Conservation (phyloP, 768 basidiomycete genomes). For the Leccinum subgranulosum region DNA sequence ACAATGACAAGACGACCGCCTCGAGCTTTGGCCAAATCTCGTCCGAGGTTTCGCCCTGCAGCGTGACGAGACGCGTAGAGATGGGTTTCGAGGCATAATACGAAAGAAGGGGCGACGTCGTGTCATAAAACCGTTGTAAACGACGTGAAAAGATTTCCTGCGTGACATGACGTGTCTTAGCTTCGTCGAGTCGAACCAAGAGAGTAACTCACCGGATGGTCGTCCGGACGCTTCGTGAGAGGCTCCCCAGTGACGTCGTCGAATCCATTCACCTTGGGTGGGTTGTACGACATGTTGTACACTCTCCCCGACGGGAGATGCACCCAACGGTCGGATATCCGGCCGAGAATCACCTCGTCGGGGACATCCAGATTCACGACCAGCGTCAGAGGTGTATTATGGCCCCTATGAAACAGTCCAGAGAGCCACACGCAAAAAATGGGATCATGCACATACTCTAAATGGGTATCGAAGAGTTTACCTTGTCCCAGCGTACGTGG, state of each 20-base stretch:
- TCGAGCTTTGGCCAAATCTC: slow-evolving; percentile 91
- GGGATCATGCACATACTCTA: slow-evolving; percentile 46
- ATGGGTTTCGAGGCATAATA: slow-evolving; percentile 53
- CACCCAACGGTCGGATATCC: slow-evolving; percentile 89
- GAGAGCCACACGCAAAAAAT: neutral
- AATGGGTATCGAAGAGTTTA: slow-evolving; percentile 69
- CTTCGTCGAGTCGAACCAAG: neutral
- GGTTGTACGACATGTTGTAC: slow-evolving; percentile 88
- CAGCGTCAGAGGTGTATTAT: slow-evolving; percentile 66
- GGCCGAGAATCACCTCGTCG: slow-evolving; percentile 77
- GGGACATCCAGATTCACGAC: slow-evolving; percentile 88
- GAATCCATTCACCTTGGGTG: slow-evolving; percentile 69
- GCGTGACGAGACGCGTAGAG: slow-evolving; percentile 48
- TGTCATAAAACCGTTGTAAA: slow-evolving; percentile 69
- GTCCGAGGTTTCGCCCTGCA: slow-evolving; percentile 75
- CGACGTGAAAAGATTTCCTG: slow-evolving; percentile 81
- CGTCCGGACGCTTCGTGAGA: slow-evolving; percentile 84
- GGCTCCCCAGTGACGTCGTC: slow-evolving; percentile 89
- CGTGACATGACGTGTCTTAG: neutral
- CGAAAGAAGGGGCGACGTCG: slow-evolving; percentile 76
- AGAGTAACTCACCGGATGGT: slow-evolving; percentile 71
- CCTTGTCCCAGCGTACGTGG: slow-evolving; percentile 88
- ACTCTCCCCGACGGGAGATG: slow-evolving; percentile 86
- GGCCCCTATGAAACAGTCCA: slow-evolving; percentile 41
- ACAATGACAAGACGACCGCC: slow-evolving; percentile 48